These are phyloP conservation scores for Leucoagaricus sp. DNA, from an alignment of 1,284 basidiomycete genomes.

Conservation along the genomic window DNA sequence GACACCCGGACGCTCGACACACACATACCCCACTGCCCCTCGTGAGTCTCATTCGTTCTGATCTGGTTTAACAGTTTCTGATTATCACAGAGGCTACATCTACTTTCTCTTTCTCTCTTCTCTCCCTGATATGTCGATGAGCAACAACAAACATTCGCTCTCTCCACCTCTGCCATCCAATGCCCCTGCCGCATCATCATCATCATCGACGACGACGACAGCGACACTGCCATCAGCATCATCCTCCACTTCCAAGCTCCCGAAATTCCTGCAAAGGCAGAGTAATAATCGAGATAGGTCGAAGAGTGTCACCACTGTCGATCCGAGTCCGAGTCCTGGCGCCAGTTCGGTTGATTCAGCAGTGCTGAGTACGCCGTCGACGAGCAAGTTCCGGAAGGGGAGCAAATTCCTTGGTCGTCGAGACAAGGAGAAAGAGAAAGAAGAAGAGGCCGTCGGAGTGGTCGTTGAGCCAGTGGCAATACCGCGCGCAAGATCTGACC, in stretches of 20 bases:
- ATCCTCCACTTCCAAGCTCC: constrained; percentile 50
- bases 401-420: constrained; percentile 29
- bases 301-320: constrained; percentile 55
- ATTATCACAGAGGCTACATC: too few relatives aligned
- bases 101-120: constrained; percentile 2
- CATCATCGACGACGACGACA: constrained; percentile 20
- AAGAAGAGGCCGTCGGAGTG: constrained; percentile 27
- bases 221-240: too few relatives aligned
- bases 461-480: constrained; percentile 31
- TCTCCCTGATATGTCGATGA: not conserved
- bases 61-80: too few relatives aligned
- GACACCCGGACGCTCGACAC: too few relatives aligned
- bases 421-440: constrained; percentile 24
- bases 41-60: too few relatives aligned
- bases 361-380: constrained; percentile 31
- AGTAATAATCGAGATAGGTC: constrained; percentile 61
- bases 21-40: too few relatives aligned
- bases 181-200: constrained; percentile 15
- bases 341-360: constrained; percentile 36
- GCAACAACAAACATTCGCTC: not conserved
- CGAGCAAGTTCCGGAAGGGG: constrained; percentile 26
- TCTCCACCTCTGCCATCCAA: not conserved
- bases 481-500: constrained; percentile 31
- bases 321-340: constrained; percentile 10
- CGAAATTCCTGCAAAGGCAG: constrained; percentile 70